Conservation (phyloP, 1,139 yeast genomes). For the Geotrichum europaeum region DNA sequence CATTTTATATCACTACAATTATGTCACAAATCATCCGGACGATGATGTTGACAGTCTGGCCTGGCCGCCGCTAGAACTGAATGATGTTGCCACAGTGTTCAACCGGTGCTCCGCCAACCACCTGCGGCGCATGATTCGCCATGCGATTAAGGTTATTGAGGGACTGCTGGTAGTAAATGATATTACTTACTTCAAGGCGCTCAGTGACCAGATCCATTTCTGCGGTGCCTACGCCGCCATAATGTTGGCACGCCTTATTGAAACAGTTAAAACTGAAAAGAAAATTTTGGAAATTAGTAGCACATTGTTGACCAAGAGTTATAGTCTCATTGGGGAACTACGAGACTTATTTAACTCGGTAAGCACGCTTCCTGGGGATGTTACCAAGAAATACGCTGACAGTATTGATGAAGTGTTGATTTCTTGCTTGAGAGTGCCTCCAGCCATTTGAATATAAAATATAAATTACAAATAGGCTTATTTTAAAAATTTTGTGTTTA, state of each 20-base stretch:
- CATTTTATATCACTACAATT: slow-evolving; percentile 39
- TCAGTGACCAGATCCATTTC: slow-evolving; percentile 63
- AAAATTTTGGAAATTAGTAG: slow-evolving; percentile 11
- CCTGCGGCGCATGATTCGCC: slow-evolving; percentile 28
- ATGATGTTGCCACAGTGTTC: slow-evolving; percentile 16
- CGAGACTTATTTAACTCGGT: slow-evolving; percentile 8
- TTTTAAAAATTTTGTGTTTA: not conserved
- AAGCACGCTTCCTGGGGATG: slow-evolving; percentile 19
- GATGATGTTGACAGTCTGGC: slow-evolving; percentile 5
- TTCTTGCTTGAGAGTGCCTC: slow-evolving; percentile 10
- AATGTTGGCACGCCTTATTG: slow-evolving; percentile 37
- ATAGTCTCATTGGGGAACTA: slow-evolving; percentile 6
- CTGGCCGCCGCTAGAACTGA: slow-evolving; percentile 3
- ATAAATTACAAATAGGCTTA: not conserved
- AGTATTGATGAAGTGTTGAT: slow-evolving; percentile 19
- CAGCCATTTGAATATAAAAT: not conserved
- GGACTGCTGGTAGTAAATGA: slow-evolving; percentile 43
- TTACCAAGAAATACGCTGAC: slow-evolving; percentile 25
- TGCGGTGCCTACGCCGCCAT: slow-evolving; percentile 49
- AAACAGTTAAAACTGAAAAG: slow-evolving; percentile 14
- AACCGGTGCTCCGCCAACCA: slow-evolving; percentile 16
- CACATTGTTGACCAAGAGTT: slow-evolving; percentile 12
- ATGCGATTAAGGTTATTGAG: slow-evolving; percentile 43
- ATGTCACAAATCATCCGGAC: slow-evolving; percentile 8
- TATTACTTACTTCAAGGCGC: slow-evolving; percentile 59